These are phyloP conservation scores for Annona squamosa DNA, from an alignment of 164 flowering plant genomes.

Conservation along the genomic window DNA sequence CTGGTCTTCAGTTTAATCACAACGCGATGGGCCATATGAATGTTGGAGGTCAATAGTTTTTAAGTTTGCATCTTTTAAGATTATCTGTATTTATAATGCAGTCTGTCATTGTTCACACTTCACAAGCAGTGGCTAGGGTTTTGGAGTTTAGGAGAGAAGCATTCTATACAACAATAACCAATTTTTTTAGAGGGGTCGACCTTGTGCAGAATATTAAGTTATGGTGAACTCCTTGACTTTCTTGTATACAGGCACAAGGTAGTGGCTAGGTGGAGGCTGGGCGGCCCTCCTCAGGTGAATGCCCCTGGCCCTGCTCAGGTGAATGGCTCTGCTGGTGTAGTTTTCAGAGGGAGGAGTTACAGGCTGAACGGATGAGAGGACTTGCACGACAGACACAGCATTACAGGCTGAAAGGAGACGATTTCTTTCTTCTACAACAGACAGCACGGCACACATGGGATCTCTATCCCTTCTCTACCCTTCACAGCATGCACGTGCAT, in stretches of 20 bases:
- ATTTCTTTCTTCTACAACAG: too few relatives aligned
- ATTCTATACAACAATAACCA: neutral
- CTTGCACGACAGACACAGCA: too few relatives aligned
- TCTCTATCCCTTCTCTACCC: too few relatives aligned
- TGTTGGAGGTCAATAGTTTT: too few relatives aligned
- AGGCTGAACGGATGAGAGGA: slow-evolving; percentile 32
- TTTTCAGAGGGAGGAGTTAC: slow-evolving; percentile 67
- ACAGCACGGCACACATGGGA: too few relatives aligned
- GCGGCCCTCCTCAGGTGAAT: slow-evolving; percentile 29
- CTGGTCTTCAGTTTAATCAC: too few relatives aligned
- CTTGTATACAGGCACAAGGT: slow-evolving; percentile 40
- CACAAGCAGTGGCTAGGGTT: neutral
- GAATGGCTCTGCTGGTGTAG: slow-evolving; percentile 34
- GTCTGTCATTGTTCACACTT: neutral
- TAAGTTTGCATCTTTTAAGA: neutral
- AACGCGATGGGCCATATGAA: too few relatives aligned
- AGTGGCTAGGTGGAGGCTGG: slow-evolving; percentile 51
- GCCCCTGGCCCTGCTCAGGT: slow-evolving; percentile 25
- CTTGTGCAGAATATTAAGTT: neutral
- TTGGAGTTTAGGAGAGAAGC: neutral
- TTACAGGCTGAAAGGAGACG: too few relatives aligned
- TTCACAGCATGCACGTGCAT: too few relatives aligned
- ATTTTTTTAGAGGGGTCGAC: neutral
- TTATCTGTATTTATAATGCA: neutral
- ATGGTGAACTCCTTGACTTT: slow-evolving; percentile 14